A percentile compares a stretch with the other conserved stretches of the same genome.
phyloP scores from a whole-genome alignment of 2,329 filamentous ascomycete species.

The Ilyonectria sp. region DNA sequence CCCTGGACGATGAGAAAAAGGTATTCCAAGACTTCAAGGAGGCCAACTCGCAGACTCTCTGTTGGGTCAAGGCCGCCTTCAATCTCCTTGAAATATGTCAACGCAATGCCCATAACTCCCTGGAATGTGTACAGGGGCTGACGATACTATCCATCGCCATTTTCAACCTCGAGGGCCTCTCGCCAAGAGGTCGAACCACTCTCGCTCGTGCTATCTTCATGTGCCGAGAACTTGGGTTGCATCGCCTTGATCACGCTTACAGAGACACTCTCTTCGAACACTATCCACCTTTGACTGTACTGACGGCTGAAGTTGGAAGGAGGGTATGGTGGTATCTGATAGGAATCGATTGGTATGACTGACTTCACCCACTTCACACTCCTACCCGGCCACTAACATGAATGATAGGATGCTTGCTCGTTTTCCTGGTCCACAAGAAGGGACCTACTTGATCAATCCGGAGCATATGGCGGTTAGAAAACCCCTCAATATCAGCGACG shows the following conservation, averaged over 20 bases:
- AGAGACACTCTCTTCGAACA: slow-evolving; percentile 32
- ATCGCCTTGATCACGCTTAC: slow-evolving; percentile 55
- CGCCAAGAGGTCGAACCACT: slow-evolving; percentile 32
- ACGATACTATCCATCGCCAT: slow-evolving; percentile 56
- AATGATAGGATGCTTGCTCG: slow-evolving; percentile 53
- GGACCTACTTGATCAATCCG: slow-evolving; percentile 56
- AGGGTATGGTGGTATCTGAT: slow-evolving; percentile 62
- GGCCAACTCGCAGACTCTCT: slow-evolving; percentile 47
- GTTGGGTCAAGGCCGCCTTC: slow-evolving; percentile 54
- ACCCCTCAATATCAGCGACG: slow-evolving; percentile 57
- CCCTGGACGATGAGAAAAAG: slow-evolving; percentile 45
- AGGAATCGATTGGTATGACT: slow-evolving; percentile 56
- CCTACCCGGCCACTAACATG: slow-evolving; percentile 6
- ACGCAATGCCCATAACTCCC: slow-evolving; percentile 44
- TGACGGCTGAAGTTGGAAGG: slow-evolving; percentile 57
- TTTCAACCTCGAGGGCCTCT: slow-evolving; percentile 53
- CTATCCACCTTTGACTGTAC: slow-evolving; percentile 40
- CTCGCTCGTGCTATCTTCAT: slow-evolving; percentile 39
- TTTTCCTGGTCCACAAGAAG: slow-evolving; percentile 53
- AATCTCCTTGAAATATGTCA: slow-evolving; percentile 55
- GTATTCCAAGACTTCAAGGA: slow-evolving; percentile 48
- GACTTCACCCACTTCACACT: not conserved
- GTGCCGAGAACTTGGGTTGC: slow-evolving; percentile 51
- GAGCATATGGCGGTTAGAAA: slow-evolving; percentile 57
- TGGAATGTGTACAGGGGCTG: slow-evolving; percentile 57